Conservation (phyloP, 2,329 filamentous ascomycete species). For the Fusarium palustre region DNA sequence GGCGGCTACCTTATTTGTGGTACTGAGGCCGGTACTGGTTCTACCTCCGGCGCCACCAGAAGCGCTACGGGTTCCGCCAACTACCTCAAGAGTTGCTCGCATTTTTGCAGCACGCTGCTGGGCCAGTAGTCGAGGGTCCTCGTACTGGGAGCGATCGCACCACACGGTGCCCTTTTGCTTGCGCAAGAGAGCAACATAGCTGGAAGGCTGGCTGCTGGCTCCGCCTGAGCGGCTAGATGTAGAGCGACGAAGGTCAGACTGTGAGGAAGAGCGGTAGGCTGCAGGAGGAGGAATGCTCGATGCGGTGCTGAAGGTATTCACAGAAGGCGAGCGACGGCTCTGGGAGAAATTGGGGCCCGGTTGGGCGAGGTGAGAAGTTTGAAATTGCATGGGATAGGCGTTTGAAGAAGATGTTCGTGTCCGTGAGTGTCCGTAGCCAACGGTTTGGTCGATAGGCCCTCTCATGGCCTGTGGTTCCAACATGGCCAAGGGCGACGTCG, state of each 20-base stretch:
- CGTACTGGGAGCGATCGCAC: slow-evolving; percentile 93
- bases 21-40: slow-evolving; percentile 71
- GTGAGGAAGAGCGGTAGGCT: slow-evolving; percentile 67
- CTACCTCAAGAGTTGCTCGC: slow-evolving; percentile 85
- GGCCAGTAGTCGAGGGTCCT: slow-evolving; percentile 85
- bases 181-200: slow-evolving; percentile 94
- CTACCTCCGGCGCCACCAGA: slow-evolving; percentile 56
- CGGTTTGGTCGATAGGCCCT: slow-evolving; percentile 51
- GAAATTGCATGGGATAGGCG: slow-evolving; percentile 57
- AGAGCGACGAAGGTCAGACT: slow-evolving; percentile 75
- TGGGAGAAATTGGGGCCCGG: slow-evolving; percentile 52
- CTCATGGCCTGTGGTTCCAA: slow-evolving; percentile 51
- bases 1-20: slow-evolving; percentile 75
- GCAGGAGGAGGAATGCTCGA: slow-evolving; percentile 74
- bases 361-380: slow-evolving; percentile 50
- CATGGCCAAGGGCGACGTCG: slow-evolving; percentile 42
- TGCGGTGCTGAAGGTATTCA: slow-evolving; percentile 76
- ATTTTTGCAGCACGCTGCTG: slow-evolving; percentile 89
- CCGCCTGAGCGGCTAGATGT: slow-evolving; percentile 81
- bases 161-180: slow-evolving; percentile 98
- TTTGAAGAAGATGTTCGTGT: slow-evolving; percentile 69
- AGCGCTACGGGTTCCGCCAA: slow-evolving; percentile 66
- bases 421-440: slow-evolving; percentile 64
- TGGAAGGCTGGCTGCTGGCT: slow-evolving; percentile 66
- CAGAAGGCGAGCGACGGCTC: slow-evolving; percentile 69